These are phyloP conservation scores for Mucor mucedo DNA, from an alignment of 371 early-diverging fungal genomes.

Conservation along the genomic window DNA sequence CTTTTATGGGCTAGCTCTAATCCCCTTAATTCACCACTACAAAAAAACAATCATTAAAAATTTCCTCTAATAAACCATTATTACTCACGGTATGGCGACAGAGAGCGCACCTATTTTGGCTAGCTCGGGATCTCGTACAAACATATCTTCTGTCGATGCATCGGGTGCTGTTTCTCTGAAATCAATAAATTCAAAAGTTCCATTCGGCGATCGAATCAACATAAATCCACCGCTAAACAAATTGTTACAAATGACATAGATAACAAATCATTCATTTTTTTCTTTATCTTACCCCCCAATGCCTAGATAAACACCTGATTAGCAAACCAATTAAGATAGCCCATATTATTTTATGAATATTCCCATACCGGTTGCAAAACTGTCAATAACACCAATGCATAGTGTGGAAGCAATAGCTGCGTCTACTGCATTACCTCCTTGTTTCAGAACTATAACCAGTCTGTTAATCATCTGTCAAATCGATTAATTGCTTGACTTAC, in stretches of 20 bases:
- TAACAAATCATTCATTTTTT: too few species aligned
- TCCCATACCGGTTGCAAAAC: conserved; percentile 91
- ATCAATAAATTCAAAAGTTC: conserved; percentile 69
- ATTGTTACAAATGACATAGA: neutral
- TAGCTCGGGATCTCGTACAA: conserved; percentile 55
- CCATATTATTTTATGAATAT: neutral
- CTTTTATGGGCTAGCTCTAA: conserved; percentile 81
- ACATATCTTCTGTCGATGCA: conserved; percentile 79
- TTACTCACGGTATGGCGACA: conserved; percentile 87
- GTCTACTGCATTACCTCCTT: conserved; percentile 97
- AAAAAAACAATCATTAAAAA: conserved; percentile 4
- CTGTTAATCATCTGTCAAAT: neutral
- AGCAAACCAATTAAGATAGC: neutral
- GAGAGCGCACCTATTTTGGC: conserved; percentile 83
- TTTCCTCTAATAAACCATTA: neutral
- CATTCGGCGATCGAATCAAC: conserved; percentile 78
- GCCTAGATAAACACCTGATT: conserved; percentile 18
- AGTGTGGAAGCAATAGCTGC: conserved; percentile 93
- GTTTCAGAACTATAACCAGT: conserved; percentile 66
- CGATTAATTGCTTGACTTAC: conserved; percentile 32
- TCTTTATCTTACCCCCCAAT: conserved; percentile 48
- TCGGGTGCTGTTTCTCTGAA: conserved; percentile 93
- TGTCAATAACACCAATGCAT: conserved; percentile 94
- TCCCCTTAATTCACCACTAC: conserved; percentile 89
- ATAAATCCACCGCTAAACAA: conserved; percentile 91